Conservation (phyloP, 352 stramenopile species). For the Plasmopara viticola region DNA sequence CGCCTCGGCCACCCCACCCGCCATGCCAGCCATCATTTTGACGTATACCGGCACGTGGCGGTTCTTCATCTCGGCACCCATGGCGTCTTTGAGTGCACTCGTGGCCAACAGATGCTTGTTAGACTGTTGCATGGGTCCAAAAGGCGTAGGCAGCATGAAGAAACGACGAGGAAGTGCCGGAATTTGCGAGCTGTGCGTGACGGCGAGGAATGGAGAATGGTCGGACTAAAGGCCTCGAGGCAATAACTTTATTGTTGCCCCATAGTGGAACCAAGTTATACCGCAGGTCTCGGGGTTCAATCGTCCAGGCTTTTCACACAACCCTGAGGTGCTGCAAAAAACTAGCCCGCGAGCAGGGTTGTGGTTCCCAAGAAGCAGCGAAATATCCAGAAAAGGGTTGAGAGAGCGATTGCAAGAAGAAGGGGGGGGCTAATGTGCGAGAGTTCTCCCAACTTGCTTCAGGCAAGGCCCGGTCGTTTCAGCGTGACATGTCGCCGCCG, state of each 20-base stretch:
- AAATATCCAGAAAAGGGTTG: too few species aligned
- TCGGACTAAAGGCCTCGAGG: not conserved
- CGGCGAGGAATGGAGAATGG: conserved; percentile 28
- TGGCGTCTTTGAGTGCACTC: conserved; percentile 68
- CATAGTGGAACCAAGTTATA: not conserved
- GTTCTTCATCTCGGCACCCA: conserved; percentile 67
- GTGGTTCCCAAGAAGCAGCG: too few species aligned
- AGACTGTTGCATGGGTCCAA: conserved; percentile 18
- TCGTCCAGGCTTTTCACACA: not conserved
- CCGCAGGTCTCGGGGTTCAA: not conserved
- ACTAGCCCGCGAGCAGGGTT: too few species aligned
- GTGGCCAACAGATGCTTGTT: conserved; percentile 46
- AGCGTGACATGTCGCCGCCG: too few species aligned
- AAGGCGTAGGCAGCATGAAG: conserved; percentile 9
- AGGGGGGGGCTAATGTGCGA: too few species aligned
- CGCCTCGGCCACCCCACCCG: conserved; percentile 77
- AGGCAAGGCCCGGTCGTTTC: too few species aligned
- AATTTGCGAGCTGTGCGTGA: conserved; percentile 6
- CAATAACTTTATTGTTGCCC: not conserved
- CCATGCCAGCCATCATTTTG: conserved; percentile 85
- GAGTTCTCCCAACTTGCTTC: too few species aligned
- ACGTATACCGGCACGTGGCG: conserved; percentile 63
- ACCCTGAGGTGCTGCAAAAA: too few species aligned
- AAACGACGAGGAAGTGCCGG: not conserved
- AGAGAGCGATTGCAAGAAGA: too few species aligned